These are phyloP conservation scores for Heliamphora exappendiculata DNA, from an alignment of 148 eudicot species.

Conservation along the genomic window DNA sequence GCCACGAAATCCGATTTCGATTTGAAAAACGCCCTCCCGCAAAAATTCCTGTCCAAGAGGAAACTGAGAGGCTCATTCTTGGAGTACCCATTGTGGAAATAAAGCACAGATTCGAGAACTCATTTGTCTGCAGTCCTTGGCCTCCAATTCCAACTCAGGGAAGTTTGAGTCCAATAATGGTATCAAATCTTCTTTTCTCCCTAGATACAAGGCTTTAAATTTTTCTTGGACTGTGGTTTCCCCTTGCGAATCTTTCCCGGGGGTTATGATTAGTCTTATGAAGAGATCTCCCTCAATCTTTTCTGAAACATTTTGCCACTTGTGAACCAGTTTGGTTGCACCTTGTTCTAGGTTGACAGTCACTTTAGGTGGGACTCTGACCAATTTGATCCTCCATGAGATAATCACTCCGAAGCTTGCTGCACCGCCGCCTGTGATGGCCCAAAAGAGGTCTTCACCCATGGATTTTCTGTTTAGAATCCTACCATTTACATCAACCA, in stretches of 20 bases:
- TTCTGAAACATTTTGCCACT: not conserved
- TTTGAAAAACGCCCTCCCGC: not conserved
- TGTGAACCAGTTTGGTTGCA: not conserved
- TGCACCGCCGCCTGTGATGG: not conserved
- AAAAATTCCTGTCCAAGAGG: not conserved
- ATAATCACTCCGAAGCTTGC: not conserved
- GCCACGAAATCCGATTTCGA: not conserved
- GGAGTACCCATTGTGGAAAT: not conserved
- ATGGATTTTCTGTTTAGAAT: not conserved
- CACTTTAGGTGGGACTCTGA: not conserved
- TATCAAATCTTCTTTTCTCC: not conserved
- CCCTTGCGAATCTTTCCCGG: not conserved
- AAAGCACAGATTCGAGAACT: not conserved
- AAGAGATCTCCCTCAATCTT: not conserved
- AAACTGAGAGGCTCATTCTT: not conserved
- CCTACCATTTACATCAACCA: not conserved
- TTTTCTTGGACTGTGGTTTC: not conserved
- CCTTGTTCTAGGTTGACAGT: not conserved
- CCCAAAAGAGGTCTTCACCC: conserved; percentile 4
- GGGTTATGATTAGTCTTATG: not conserved
- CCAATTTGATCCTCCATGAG: conserved; percentile 1
- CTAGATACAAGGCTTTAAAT: not conserved
- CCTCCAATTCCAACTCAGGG: not conserved
- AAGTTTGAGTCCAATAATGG: not conserved
- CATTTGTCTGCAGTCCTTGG: not conserved